A percentile compares a stretch with the other conserved stretches of the same genome.
Evolutionary conservation across 2,329 filamentous ascomycete genomes (phyloP).

Genomic region (Chaetothyriales sp.): DNA sequence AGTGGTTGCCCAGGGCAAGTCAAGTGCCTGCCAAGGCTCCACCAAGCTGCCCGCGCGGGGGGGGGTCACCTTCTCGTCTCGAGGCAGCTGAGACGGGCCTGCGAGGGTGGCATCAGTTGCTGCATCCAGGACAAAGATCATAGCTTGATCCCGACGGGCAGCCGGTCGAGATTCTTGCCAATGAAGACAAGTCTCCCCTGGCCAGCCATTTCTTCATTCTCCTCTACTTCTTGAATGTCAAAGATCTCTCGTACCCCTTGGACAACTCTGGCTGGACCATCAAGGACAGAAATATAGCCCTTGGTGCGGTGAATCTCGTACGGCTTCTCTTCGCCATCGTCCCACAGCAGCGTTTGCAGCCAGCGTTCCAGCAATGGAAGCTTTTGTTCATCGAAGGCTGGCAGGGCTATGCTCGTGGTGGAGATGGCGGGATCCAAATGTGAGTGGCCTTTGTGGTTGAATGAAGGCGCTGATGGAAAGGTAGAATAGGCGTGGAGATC

Average conservation of each 20-base stretch:
- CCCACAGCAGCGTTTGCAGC: slow-evolving; percentile 74
- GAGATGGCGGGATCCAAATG: slow-evolving; percentile 84
- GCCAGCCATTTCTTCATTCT: slow-evolving; percentile 16
- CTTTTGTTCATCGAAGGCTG: slow-evolving; percentile 43
- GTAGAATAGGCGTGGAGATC: slow-evolving; percentile 89
- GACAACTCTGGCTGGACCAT: slow-evolving; percentile 59
- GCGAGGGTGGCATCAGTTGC: neutral
- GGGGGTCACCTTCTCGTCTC: neutral
- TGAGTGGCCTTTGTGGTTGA: slow-evolving; percentile 65
- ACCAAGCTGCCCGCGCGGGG: neutral
- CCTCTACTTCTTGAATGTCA: slow-evolving; percentile 57
- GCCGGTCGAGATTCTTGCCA: slow-evolving; percentile 28
- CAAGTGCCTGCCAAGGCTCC: neutral
- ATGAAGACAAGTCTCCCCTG: slow-evolving; percentile 35
- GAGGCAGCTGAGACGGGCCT: too few relatives aligned
- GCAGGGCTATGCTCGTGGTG: slow-evolving; percentile 60
- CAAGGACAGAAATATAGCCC: slow-evolving; percentile 54
- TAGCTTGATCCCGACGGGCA: slow-evolving; percentile 4
- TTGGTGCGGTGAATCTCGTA: slow-evolving; percentile 86
- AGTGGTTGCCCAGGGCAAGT: neutral
- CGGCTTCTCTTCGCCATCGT: slow-evolving; percentile 20
- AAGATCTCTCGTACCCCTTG: slow-evolving; percentile 92
- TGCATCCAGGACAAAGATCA: neutral
- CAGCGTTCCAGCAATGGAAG: slow-evolving; percentile 60
- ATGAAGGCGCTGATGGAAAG: slow-evolving; percentile 54